Conservation (phyloP, 345 rosid genomes). For the Eucalyptus microcorys region DNA sequence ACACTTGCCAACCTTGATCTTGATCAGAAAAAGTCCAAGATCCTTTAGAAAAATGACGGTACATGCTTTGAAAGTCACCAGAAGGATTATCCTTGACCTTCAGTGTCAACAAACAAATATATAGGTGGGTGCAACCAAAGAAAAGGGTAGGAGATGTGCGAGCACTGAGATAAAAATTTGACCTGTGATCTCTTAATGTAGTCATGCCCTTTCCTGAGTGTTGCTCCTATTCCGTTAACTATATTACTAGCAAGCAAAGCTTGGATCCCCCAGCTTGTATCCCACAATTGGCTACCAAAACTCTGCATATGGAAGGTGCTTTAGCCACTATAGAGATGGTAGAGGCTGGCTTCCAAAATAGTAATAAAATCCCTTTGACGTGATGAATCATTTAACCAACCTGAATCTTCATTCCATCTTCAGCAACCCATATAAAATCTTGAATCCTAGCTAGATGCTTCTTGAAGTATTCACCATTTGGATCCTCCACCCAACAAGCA, state of each 20-base stretch:
- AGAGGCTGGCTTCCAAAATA: too few relatives aligned
- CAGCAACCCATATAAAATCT: too few relatives aligned
- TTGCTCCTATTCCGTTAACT: slow-evolving; percentile 8
- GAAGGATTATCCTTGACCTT: slow-evolving; percentile 12
- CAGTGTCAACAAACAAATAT: background rate
- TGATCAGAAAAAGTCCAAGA: slow-evolving; percentile 20
- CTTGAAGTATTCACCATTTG: too few relatives aligned
- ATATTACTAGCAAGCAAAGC: slow-evolving; percentile 27
- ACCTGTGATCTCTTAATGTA: slow-evolving; percentile 44
- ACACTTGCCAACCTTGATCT: slow-evolving; percentile 26
- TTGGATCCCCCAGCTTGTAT: slow-evolving; percentile 24
- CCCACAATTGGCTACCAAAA: slow-evolving; percentile 59
- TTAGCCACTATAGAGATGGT: too few relatives aligned
- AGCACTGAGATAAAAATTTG: too few relatives aligned
- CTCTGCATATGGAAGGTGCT: slow-evolving; percentile 17
- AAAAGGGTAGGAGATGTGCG: too few relatives aligned
- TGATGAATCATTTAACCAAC: too few relatives aligned
- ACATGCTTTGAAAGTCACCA: slow-evolving; percentile 7
- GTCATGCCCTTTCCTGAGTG: slow-evolving; percentile 12
- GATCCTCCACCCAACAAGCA: too few relatives aligned
- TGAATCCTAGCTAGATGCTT: too few relatives aligned
- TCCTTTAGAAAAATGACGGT: slow-evolving; percentile 18
- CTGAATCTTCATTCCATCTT: too few relatives aligned
- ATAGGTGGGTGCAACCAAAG: too few relatives aligned
- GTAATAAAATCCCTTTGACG: too few relatives aligned